Evolutionary conservation across 2,329 filamentous ascomycete genomes (phyloP), one percentile per base, ranked within the genome.

Genomic region (Talaromyces albobiverticillius): DNA sequence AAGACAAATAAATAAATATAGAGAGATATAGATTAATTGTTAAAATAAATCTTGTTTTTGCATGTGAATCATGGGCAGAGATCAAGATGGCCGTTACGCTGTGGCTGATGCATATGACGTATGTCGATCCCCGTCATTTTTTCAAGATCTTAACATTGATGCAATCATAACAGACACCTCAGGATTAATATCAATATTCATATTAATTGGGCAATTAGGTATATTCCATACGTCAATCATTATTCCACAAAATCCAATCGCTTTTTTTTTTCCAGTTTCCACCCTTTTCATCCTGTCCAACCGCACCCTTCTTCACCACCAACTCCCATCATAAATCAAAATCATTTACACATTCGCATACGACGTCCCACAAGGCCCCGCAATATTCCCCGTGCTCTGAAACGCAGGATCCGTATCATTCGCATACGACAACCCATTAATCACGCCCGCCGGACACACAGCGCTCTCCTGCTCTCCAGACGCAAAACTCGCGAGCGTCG

Each of bases 371-470:
- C 53, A 55, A 3, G 53, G 53, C 11, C 53, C 53, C 2, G 46
- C 53, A 31, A 55, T 55, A 31, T 55, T 55, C 13, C 53, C 53
- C 1, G 46, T 55, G 18, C 53, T 55, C 16, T 46, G 20, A 26
- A 51, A 55, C 9, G 46, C 46, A 31, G 53, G 46, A 41, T 55
- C 14, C 2, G 40, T 50, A 7, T 55, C 53, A n/a, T 40, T 43
- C 16, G 41, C 38, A 38, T 55, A 55, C 23, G 53, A 31, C 46
- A 55, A 20, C 2, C 46, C 46, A 6, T 45, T 46, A 7, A 55
- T 46, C 1, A 22, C 42, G 9, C 53, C 53, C 18, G 53, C 46
- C 10, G 53, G 53, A 16, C 53, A 55, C 40, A 42, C 32, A 26
- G 13, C 11, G 23, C 46, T 51, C 14, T 41, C 32, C 9, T 51